These are phyloP conservation scores for Citrullus amarus DNA, from an alignment of 306 rosid species.

Conservation along the genomic window DNA sequence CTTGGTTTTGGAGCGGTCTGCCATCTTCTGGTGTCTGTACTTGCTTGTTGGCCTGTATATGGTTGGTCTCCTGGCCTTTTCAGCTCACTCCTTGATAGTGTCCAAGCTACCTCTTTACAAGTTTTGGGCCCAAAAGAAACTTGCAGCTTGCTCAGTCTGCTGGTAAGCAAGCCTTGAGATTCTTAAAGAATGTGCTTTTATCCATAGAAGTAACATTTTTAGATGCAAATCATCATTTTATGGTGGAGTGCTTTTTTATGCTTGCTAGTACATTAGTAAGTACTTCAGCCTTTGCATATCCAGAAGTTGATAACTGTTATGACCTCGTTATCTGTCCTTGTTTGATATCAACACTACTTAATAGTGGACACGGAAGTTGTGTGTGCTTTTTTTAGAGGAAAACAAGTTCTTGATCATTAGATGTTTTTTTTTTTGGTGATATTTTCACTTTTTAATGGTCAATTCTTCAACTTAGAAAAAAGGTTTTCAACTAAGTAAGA, in stretches of 20 bases:
- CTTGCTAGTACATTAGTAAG: neutral
- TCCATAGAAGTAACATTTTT: neutral
- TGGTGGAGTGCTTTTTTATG: neutral
- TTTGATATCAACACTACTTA: neutral
- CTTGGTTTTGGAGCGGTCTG: constrained; percentile 95
- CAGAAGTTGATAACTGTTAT: neutral
- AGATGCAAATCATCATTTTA: neutral
- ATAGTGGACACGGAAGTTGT: neutral
- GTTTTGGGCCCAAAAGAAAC: constrained; percentile 95
- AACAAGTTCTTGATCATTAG: neutral
- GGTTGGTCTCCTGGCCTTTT: constrained; percentile 98
- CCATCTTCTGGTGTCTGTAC: constrained; percentile 73
- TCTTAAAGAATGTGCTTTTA: neutral
- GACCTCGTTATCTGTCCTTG: neutral
- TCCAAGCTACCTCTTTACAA: constrained; percentile 58
- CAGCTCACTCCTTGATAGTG: constrained; percentile 68
- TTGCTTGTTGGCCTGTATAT: constrained; percentile 89
- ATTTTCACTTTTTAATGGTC: neutral
- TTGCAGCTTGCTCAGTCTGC: constrained; percentile 81
- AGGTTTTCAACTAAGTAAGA: too few species aligned
- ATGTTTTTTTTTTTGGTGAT: neutral
- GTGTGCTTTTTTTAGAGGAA: neutral
- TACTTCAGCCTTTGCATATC: neutral
- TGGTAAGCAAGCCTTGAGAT: constrained; percentile 41
- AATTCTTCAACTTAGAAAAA: neutral